Evolutionary conservation across 1,284 basidiomycete species (phyloP).

Genomic region (Termitomyces sp.): DNA sequence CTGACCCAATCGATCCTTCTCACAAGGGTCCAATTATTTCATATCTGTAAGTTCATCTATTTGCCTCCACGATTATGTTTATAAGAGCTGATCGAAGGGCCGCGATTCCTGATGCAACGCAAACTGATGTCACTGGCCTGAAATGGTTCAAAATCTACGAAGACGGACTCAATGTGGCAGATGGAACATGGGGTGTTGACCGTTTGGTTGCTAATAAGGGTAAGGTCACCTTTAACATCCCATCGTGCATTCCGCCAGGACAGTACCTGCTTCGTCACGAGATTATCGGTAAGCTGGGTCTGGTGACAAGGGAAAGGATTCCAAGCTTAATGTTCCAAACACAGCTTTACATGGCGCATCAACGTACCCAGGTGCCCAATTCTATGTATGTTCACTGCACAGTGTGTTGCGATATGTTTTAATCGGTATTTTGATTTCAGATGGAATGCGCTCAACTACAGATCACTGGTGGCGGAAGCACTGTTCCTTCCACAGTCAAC

Average conservation of each 20-base stretch:
- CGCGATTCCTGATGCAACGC: conserved; percentile 39
- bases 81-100: conserved; percentile 29
- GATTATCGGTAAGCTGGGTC: conserved; percentile 38
- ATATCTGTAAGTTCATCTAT: conserved; percentile 40
- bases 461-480: conserved; percentile 47
- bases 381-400: conserved; percentile 34
- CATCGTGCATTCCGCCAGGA: conserved; percentile 42
- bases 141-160: conserved; percentile 53
- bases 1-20: conserved; percentile 48
- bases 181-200: conserved; percentile 43
- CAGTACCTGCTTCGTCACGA: conserved; percentile 51
- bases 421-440: conserved; percentile 20
- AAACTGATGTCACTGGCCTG: conserved; percentile 44
- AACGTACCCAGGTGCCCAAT: conserved; percentile 47
- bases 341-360: conserved; percentile 31
- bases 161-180: conserved; percentile 34
- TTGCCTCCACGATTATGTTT: background rate
- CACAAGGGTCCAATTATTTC: conserved; percentile 53
- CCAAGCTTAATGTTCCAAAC: background rate
- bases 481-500: conserved; percentile 40
- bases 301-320: background rate
- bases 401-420: background rate
- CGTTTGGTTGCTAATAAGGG: conserved; percentile 48
- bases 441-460: conserved; percentile 51
- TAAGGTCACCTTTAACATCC: conserved; percentile 49